Evolutionary conservation across 2,329 filamentous ascomycete species (phyloP).

Genomic region (Ophiosphaerella herpotricha): DNA sequence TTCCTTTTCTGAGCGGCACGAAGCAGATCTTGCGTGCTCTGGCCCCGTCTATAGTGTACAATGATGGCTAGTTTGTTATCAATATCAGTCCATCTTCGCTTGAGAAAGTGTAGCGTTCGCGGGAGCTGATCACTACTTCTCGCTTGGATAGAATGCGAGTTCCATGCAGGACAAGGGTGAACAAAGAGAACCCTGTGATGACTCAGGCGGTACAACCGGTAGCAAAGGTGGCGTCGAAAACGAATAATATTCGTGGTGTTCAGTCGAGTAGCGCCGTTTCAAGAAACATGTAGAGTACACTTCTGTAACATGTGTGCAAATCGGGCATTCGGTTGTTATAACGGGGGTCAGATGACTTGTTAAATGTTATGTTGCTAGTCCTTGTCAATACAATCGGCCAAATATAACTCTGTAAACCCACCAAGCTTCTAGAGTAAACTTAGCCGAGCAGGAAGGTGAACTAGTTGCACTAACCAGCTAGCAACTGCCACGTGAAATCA

Average conservation of each 20-base stretch:
- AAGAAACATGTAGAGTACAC: background rate
- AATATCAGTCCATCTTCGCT: too few relatives aligned
- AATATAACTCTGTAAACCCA: background rate
- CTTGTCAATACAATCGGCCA: background rate
- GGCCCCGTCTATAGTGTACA: background rate
- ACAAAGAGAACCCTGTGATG: background rate
- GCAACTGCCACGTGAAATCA: too few relatives aligned
- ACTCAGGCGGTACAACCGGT: background rate
- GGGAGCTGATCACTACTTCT: background rate
- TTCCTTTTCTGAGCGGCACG: background rate
- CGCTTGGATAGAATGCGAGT: background rate
- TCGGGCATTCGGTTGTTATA: background rate
- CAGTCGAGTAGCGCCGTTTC: constrained; percentile 1
- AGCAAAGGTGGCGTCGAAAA: constrained; percentile 2
- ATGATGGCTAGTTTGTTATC: too few relatives aligned
- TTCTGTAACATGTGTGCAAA: background rate
- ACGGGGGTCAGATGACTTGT: background rate
- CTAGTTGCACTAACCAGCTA: too few relatives aligned
- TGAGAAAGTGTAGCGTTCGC: too few relatives aligned
- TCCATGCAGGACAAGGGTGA: background rate
- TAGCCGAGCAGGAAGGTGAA: background rate
- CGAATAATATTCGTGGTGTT: background rate
- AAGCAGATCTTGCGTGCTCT: background rate
- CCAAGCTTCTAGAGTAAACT: background rate
- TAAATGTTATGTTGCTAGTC: background rate